Evolutionary conservation across 192 early-diverging fungal genomes (phyloP).

Genomic region (Umbelopsis sp.): DNA sequence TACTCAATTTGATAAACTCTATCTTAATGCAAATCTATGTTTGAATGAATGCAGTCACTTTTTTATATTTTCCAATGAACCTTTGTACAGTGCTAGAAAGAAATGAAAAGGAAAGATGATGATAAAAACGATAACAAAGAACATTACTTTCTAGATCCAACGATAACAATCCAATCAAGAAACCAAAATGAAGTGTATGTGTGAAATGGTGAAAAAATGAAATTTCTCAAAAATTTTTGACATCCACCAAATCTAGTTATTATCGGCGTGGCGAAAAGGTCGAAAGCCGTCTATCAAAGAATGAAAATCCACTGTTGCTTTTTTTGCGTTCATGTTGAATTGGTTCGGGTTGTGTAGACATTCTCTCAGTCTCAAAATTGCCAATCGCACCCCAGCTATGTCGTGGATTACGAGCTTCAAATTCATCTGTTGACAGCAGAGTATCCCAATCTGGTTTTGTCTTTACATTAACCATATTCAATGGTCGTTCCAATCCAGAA

Average conservation of each 20-base stretch:
- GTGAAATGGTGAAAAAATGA: background rate
- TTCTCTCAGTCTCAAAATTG: background rate
- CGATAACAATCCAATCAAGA: background rate
- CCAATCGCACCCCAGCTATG: conserved; percentile 14
- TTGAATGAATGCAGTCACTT: conserved; percentile 11
- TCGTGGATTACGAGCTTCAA: background rate
- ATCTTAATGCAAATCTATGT: background rate
- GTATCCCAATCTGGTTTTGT: background rate
- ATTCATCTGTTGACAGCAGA: background rate
- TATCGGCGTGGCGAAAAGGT: conserved; percentile 10
- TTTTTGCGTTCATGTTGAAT: conserved; percentile 4
- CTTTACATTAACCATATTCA: background rate
- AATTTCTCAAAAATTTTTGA: background rate
- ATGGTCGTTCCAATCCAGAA: background rate
- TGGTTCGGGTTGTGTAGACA: background rate
- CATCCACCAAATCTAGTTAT: background rate
- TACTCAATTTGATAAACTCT: background rate
- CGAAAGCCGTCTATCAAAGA: conserved; percentile 9
- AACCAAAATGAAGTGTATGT: background rate
- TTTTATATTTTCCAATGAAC: background rate
- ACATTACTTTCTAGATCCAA: background rate
- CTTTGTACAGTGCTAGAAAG: conserved; percentile 11
- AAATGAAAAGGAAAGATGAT: background rate
- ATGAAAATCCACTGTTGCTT: conserved; percentile 3
- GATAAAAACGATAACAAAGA: background rate